A percentile compares a stretch with the other conserved stretches of the same genome.
phyloP scores from a whole-genome alignment of 495 filamentous ascomycete genomes.

The Aspergillus sparsus region DNA sequence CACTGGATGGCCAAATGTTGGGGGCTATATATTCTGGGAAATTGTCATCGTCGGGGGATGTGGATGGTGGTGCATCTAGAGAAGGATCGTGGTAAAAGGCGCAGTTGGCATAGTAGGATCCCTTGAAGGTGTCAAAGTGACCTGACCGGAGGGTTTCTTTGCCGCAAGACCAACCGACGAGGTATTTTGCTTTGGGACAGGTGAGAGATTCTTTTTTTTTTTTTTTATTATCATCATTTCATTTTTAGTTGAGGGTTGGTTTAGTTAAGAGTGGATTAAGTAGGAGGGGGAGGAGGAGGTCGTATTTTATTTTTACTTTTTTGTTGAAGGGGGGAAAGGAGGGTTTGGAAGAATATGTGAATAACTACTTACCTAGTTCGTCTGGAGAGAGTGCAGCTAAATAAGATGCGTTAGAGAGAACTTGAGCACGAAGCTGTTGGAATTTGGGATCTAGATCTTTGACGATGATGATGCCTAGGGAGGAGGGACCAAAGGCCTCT shows the following conservation, averaged over 20 bases:
- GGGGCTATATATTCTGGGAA: conserved; percentile 65
- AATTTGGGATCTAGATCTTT: conserved; percentile 78
- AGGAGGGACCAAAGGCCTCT: conserved; percentile 87
- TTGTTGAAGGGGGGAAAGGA: background rate
- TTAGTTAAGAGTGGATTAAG: background rate
- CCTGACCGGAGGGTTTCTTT: conserved; percentile 93
- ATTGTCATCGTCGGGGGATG: conserved; percentile 46
- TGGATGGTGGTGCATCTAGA: conserved; percentile 60
- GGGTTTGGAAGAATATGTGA: conserved; percentile 1
- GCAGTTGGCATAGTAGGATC: conserved; percentile 96
- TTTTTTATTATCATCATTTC: background rate
- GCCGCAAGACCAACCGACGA: conserved; percentile 76
- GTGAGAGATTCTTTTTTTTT: conserved; percentile 45
- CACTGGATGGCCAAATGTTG: conserved; percentile 81
- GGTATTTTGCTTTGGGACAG: conserved; percentile 54
- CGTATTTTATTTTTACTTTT: background rate
- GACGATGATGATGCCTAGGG: conserved; percentile 90
- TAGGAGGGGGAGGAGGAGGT: background rate
- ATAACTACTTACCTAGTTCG: conserved; percentile 62
- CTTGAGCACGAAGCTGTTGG: conserved; percentile 61
- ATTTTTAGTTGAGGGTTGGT: background rate
- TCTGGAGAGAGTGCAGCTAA: conserved; percentile 76
- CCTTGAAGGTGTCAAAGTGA: conserved; percentile 88
- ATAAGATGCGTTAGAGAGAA: conserved; percentile 86
- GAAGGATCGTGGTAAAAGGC: conserved; percentile 78